Conservation (phyloP, 1,284 basidiomycete species). For the Ceratobasidium sp. region DNA sequence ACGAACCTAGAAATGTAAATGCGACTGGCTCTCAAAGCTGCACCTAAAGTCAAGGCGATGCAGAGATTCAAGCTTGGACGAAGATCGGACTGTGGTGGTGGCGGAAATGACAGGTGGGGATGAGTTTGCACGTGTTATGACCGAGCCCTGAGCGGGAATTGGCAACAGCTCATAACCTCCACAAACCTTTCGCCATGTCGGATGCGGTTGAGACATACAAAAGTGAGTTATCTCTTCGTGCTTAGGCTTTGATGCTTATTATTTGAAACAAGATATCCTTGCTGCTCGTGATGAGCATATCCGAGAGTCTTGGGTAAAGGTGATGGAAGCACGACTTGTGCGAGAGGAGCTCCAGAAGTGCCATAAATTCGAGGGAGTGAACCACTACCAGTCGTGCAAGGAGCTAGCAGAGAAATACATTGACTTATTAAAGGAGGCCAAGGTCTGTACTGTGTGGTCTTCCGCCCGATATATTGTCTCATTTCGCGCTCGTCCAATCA, state of each 20-base stretch:
- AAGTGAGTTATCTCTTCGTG: not conserved
- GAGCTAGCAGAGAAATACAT: constrained; percentile 89
- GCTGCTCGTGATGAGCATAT: constrained; percentile 81
- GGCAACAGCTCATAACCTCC: constrained; percentile 1
- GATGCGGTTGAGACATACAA: constrained; percentile 39
- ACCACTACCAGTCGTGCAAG: constrained; percentile 90
- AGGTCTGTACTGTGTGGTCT: constrained; percentile 68
- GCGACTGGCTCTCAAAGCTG: not conserved
- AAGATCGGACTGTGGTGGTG: constrained; percentile 14
- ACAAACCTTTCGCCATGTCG: constrained; percentile 20
- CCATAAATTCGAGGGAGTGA: constrained; percentile 91
- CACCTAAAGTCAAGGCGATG: too few relatives aligned
- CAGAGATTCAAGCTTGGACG: not conserved
- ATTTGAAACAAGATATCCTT: constrained; percentile 57
- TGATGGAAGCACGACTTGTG: constrained; percentile 94
- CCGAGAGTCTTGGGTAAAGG: constrained; percentile 93
- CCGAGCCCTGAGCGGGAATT: constrained; percentile 17
- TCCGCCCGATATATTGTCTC: not conserved
- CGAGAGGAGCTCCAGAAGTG: constrained; percentile 93
- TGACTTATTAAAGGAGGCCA: constrained; percentile 85
- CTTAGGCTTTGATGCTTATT: too few relatives aligned
- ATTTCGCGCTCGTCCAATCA: not conserved
- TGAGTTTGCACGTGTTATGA: constrained; percentile 6
- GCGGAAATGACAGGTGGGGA: not conserved
- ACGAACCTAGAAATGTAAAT: not conserved